Base-by-base conservation (phyloP, 2,329 filamentous ascomycete species). In the Venturia effusa region DNA sequence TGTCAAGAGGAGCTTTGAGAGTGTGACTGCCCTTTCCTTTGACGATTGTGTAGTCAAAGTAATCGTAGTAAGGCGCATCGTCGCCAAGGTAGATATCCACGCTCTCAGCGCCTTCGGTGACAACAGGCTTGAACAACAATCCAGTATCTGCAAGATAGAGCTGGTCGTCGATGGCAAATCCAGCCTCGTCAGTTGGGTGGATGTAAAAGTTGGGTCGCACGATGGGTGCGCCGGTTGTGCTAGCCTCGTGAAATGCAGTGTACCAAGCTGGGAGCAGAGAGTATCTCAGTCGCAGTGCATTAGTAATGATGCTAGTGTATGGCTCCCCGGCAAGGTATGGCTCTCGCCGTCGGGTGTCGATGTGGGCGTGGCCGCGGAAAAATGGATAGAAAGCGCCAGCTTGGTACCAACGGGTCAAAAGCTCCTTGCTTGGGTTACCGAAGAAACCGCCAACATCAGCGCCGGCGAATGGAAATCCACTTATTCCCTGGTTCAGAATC, bases 401-500 rank as follows among this genome's bases (percentile, higher is more conserved):
- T 76, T 99, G 94, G 77, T 96, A 99, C 94, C 94, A 99, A 45
- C 94, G 87, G 13, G 90, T 89, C 69, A 96, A 83, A 27, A 99
- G 84, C 66, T 99, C 93, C 71, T 92, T 92, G 70, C 89, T 89
- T 0, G 94, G 94, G 76, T 99, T 97, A 64, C 94, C 93, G 71
- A 99, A 99, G 82, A 99, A 99, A 34, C 94, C 94, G 64, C 92
- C 94, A 61, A 99, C 92, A 77, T 99, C 94, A 62, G 94, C 94
- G 64, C 94, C 94, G 0, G 91, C 86, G 71, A 97, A 97, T 13
- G 94, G 94, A 75, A 89, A 97, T 8, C 94, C 94, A 1, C 91
- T 86, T 68, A 99, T 92, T 64, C 93, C 92, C 72, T 96, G 90
- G 74, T 89, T 94, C 48, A 99, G 80, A 30, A 96, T 81, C 94